A percentile compares a stretch with the other conserved stretches of the same genome.
These are phyloP conservation scores for Quercus tomentella DNA, from an alignment of 331 rosid species.

Conservation along the genomic window DNA sequence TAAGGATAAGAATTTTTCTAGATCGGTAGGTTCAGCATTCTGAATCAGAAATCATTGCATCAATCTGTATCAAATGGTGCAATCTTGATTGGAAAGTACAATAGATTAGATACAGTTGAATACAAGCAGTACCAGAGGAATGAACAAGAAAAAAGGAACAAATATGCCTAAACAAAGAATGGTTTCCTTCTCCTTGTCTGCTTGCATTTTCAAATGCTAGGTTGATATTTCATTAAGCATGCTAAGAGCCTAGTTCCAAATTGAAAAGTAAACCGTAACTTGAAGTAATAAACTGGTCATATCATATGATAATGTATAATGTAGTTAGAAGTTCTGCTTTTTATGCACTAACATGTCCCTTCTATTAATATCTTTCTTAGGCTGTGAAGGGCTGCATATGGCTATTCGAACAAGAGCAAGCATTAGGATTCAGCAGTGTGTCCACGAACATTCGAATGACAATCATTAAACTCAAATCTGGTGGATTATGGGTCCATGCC, in stretches of 20 bases:
- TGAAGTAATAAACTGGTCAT: not conserved
- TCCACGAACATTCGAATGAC: conserved; percentile 99
- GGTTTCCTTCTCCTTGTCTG: too few species aligned
- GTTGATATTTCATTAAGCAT: too few species aligned
- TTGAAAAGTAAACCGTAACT: not conserved
- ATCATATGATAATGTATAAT: not conserved
- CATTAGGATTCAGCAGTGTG: conserved; percentile 97
- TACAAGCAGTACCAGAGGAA: too few species aligned
- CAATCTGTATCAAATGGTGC: too few species aligned
- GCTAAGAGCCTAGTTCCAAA: not conserved
- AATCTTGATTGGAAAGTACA: too few species aligned
- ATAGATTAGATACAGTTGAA: too few species aligned
- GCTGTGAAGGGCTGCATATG: conserved; percentile 82
- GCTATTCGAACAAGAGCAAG: conserved; percentile 98
- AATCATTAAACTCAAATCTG: conserved; percentile 88
- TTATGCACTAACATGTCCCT: conserved; percentile 6
- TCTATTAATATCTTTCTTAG: conserved; percentile 35
- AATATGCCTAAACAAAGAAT: too few species aligned
- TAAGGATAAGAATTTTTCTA: too few species aligned
- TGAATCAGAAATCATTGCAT: too few species aligned
- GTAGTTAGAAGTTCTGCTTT: conserved; percentile 14
- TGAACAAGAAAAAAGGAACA: too few species aligned
- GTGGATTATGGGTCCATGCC: conserved; percentile 95
- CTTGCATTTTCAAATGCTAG: too few species aligned
- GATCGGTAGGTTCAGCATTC: too few species aligned